Base-by-base conservation (phyloP, 2,329 filamentous ascomycete genomes). In the Zymoseptoria ardabiliae region DNA sequence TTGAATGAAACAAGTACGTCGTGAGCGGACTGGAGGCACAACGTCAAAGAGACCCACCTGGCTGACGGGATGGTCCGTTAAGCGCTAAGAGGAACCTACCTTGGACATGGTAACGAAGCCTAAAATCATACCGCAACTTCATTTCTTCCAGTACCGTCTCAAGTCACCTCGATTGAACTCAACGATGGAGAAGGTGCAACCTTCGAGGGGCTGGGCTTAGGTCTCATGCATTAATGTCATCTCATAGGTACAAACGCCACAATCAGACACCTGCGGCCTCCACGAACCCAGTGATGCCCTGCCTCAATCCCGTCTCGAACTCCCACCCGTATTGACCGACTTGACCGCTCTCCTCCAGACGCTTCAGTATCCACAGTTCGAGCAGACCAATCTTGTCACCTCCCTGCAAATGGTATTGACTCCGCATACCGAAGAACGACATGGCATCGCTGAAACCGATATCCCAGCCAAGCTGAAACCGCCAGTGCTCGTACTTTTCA, bases 361-460 rank as follows among this genome's bases (percentile, higher is more conserved):
- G 76, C 71, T 82, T 84, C 68, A 80, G 71, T 13, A 79, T 70
- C 83, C 83, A 85, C n/a, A 84, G 63, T 60, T 85, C 82, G 49
- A 83, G 61, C 68, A 78, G 80, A 7, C 82, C 82, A 70, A 85
- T 82, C 66, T 74, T 79, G 67, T 84, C 82, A 6, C 72, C 79
- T 1, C 75, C 76, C 4, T 69, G 67, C 19, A 77, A 58, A 2
- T 67, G 65, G 1, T 70, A 67, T 51, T 74, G 68, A 50, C 69
- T 68, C 35, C 75, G 73, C 63, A 75, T 74, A 2, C 74, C 72
- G 60, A 82, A 83, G 67, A 85, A 85, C 0, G 67, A 67, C 56
- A 74, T 62, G 0, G 81, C 82, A 71, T 85, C 83, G n/a, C 72
- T 72, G 64, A 79, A 85, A 0, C 82, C 83, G 0, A 81, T 66